A percentile compares a stretch with the other conserved stretches of the same genome.
phyloP scores from a whole-genome alignment of 2,329 filamentous ascomycete species.

The Fusarium irregulare region DNA sequence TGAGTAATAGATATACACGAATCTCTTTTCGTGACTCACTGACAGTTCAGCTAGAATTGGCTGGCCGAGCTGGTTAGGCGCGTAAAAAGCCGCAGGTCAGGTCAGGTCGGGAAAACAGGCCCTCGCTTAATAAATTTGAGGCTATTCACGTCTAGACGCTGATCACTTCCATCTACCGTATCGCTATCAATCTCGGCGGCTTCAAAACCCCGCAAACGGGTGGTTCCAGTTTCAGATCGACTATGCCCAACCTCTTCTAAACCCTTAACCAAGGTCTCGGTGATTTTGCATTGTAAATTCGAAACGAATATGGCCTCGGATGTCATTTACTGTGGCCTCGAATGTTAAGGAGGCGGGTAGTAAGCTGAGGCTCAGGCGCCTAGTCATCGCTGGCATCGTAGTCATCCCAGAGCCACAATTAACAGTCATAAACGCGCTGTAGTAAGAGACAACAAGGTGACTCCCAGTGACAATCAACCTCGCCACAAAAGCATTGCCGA shows the following conservation, averaged over 20 bases:
- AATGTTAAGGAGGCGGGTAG: not conserved
- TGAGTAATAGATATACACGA: constrained; percentile 2
- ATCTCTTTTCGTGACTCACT: constrained; percentile 9
- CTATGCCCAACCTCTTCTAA: constrained; percentile 26
- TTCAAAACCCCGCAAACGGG: constrained; percentile 18
- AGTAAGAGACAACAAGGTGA: too few species aligned
- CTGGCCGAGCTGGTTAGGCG: constrained; percentile 2
- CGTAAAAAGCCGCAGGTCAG: not conserved
- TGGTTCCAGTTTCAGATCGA: constrained; percentile 20
- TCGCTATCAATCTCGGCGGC: constrained; percentile 21
- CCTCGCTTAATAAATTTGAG: constrained; percentile 12
- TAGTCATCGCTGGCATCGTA: not conserved
- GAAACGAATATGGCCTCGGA: not conserved
- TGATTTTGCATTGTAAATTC: not conserved
- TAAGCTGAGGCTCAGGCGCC: not conserved
- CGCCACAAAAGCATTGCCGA: not conserved
- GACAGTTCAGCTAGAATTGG: not conserved
- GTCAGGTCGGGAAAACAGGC: not conserved
- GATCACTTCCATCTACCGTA: constrained; percentile 10
- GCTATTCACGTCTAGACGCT: constrained; percentile 20
- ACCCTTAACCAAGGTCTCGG: not conserved
- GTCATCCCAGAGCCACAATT: not conserved
- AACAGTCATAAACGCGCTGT: not conserved
- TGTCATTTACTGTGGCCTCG: too few species aligned
- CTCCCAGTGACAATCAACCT: not conserved